phyloP scores from a whole-genome alignment of 73 alveolate species.

The Blepharisma stoltei region DNA sequence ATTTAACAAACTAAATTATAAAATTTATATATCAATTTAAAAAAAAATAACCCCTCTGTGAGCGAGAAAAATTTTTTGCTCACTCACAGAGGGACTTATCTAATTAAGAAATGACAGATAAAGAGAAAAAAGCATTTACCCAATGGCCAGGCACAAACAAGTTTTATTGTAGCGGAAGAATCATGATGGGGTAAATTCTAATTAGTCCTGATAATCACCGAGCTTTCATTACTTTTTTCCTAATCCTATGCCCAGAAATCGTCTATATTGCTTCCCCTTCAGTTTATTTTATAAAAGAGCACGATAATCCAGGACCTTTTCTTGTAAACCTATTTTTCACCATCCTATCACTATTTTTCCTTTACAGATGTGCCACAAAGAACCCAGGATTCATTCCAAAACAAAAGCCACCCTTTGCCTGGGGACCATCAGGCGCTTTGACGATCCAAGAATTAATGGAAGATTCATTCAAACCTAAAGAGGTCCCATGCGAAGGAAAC shows the following conservation, averaged over 20 bases:
- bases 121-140: background rate
- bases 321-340: background rate
- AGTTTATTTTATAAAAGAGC: slow-evolving; percentile 15
- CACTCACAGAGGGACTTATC: no score
- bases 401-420: slow-evolving; percentile 32
- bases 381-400: slow-evolving; percentile 34
- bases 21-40: no score
- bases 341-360: background rate
- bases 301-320: background rate
- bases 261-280: background rate
- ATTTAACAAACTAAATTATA: no score
- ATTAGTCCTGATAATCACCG: slow-evolving; percentile 21
- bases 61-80: no score
- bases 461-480: slow-evolving; percentile 19
- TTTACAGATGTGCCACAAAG: background rate
- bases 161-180: slow-evolving; percentile 26
- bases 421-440: slow-evolving; percentile 25
- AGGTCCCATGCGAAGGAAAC: slow-evolving; percentile 17
- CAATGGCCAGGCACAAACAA: slow-evolving; percentile 30
- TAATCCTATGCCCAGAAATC: slow-evolving; percentile 6
- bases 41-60: no score
- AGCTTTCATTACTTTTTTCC: slow-evolving; percentile 24
- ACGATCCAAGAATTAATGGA: slow-evolving; percentile 11
- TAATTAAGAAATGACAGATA: no score
- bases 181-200: slow-evolving; percentile 23